Base-by-base conservation (phyloP, 148 eudicot genomes). In the Beta vulgaris region DNA sequence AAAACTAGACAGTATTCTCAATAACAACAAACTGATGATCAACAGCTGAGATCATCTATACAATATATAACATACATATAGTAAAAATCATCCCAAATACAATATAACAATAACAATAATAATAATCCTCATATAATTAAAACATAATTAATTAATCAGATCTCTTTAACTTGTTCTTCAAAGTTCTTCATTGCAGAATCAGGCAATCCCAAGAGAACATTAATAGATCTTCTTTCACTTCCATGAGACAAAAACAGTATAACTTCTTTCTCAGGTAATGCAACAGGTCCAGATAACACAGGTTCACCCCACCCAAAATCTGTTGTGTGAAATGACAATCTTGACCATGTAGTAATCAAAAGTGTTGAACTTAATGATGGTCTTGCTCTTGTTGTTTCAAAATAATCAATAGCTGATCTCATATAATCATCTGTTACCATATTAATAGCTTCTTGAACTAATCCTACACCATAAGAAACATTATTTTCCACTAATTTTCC, bases 241-340 rank as follows among this genome's bases (percentile, higher is more conserved):
- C 85, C 85, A 76, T 84, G 77, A 2, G 87, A 82, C 28, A 86
- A 57, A 61, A 86, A 86, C 63, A 84, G 31, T 42, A 78, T 74
- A 31, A 77, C 83, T 71, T 84, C 83, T 43, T 84, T 84, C 71
- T 80, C 83, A 28, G 86, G 86, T 55, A 80, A 62, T 21, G 83
- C 79, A 14, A 80, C 89, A 4, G 88, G 90, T 0, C 85, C 88
- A 6, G 88, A 81, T 4, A 87, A 4, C 3, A 55, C 39, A 12
- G 90, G 90, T 32, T 80, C 83, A 1, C 90, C 90, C 90, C 90
- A 87, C 49, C 90, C 90, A 32, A 87, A 87, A 66, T 87, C 90
- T 2, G 88, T 82, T 6, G 83, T 77, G 26, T 87, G 83, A 4
- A 87, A 85, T 6, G 82, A 74, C 75, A 87, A 67, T 42, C 88